Percentiles rank a stretch among this genome's conserved stretches.
phyloP scores from a whole-genome alignment of 2,329 filamentous ascomycete genomes.

The Stachybotrys echinatus region DNA sequence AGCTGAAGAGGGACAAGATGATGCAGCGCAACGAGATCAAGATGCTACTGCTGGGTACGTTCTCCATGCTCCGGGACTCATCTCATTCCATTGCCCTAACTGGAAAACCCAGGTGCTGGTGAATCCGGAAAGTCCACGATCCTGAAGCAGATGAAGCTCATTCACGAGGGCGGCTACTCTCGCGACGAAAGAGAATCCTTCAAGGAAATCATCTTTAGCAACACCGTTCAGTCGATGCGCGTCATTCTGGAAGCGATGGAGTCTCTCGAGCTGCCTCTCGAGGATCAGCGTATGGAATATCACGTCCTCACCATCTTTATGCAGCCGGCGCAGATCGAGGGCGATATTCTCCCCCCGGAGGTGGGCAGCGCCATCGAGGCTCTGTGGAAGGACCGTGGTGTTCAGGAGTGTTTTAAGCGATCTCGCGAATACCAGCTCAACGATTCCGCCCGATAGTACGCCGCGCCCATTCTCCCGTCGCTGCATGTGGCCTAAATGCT shows the following conservation, averaged over 20 bases:
- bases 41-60: conserved; percentile 91
- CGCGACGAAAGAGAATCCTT: conserved; percentile 73
- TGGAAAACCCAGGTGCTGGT: conserved; percentile 68
- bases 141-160: conserved; percentile 99
- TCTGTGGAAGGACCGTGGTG: conserved; percentile 87
- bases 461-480: conserved; percentile 16
- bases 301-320: conserved; percentile 98
- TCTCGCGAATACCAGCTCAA: conserved; percentile 95
- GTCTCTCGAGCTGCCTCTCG: conserved; percentile 71
- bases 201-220: conserved; percentile 68
- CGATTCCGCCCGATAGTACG: conserved; percentile 93
- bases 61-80: too few species aligned
- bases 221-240: conserved; percentile 65
- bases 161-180: conserved; percentile 97
- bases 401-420: conserved; percentile 92
- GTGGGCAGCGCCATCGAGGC: conserved; percentile 90
- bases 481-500: not conserved
- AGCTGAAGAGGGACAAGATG: conserved; percentile 97
- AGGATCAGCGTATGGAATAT: conserved; percentile 90
- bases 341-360: conserved; percentile 88
- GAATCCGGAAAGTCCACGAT: conserved; percentile 94
- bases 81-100: conserved; percentile 19
- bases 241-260: conserved; percentile 67
- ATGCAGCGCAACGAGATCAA: conserved; percentile 99
- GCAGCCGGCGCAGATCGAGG: conserved; percentile 95